Percentiles rank a stretch among this genome's conserved stretches.
These are phyloP conservation scores for Flaveria linearis DNA, from an alignment of 129 eudicot species.

Conservation along the genomic window DNA sequence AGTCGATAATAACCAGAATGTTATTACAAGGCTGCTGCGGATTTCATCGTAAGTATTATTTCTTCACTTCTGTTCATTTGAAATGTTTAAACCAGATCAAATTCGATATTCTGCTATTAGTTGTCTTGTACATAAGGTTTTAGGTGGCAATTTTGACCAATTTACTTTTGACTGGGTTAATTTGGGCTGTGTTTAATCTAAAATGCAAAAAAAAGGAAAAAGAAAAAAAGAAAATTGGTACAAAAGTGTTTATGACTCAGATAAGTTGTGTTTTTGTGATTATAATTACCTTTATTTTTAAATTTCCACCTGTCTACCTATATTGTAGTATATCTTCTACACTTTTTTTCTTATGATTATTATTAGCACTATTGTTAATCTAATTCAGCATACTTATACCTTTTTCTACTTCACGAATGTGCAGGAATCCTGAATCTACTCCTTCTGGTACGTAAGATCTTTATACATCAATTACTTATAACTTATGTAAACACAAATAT, in stretches of 20 bases:
- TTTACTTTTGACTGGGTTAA: background rate
- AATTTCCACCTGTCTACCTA: background rate
- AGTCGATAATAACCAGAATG: slow-evolving; percentile 52
- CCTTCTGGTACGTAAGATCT: slow-evolving; percentile 53
- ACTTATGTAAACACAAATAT: background rate
- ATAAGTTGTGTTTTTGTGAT: background rate
- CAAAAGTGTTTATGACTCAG: background rate
- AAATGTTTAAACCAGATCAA: slow-evolving; percentile 4
- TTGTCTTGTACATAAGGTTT: background rate
- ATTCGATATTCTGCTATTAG: background rate
- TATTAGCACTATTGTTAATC: background rate
- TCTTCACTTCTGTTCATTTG: background rate
- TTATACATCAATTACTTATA: slow-evolving; percentile 1
- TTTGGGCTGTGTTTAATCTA: background rate
- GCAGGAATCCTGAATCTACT: slow-evolving; percentile 53
- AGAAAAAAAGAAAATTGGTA: background rate
- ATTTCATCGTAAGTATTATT: slow-evolving; percentile 62
- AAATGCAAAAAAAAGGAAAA: background rate
- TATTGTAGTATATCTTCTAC: slow-evolving; percentile 15
- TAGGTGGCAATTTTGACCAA: background rate
- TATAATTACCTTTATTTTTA: background rate
- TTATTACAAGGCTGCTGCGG: slow-evolving; percentile 57
- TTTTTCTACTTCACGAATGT: slow-evolving; percentile 24
- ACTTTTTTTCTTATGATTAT: slow-evolving; percentile 9
- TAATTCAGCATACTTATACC: slow-evolving; percentile 22